Percentiles rank a stretch among this genome's conserved stretches.
phyloP scores from a whole-genome alignment of 345 rosid species.

The Citrus maxima region DNA sequence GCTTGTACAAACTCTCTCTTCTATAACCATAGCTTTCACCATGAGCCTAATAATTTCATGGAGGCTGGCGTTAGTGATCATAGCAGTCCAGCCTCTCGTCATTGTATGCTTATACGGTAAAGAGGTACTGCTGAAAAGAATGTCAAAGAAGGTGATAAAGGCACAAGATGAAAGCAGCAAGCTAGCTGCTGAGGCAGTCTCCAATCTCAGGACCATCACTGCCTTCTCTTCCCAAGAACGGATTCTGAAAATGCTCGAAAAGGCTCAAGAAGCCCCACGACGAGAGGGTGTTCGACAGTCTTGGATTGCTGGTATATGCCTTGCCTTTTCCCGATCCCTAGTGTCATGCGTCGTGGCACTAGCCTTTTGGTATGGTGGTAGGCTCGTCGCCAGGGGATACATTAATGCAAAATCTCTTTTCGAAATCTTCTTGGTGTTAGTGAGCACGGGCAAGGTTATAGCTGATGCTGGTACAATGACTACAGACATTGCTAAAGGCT shows the following conservation, averaged over 20 bases:
- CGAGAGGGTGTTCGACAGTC: not conserved
- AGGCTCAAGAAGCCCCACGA: too few species aligned
- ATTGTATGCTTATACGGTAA: conserved; percentile 42
- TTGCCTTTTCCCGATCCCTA: not conserved
- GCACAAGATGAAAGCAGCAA: conserved; percentile 60
- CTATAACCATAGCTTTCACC: conserved; percentile 38
- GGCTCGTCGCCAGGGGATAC: too few species aligned
- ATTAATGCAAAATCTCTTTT: too few species aligned
- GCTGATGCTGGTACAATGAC: too few species aligned
- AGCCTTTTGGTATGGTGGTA: too few species aligned
- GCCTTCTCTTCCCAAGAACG: conserved; percentile 65
- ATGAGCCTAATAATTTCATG: conserved; percentile 61
- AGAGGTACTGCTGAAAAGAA: conserved; percentile 30
- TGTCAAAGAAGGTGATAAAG: conserved; percentile 45
- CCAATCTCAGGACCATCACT: conserved; percentile 52
- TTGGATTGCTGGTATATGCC: not conserved
- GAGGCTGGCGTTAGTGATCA: conserved; percentile 60
- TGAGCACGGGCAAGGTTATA: too few species aligned
- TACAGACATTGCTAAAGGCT: too few species aligned
- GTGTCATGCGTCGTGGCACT: too few species aligned
- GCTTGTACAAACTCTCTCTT: too few species aligned
- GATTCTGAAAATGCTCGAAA: too few species aligned
- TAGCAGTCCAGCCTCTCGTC: conserved; percentile 54
- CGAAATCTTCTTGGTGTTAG: too few species aligned
- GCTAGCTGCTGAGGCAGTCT: conserved; percentile 53